These are phyloP conservation scores for Trametes coccinea DNA, from an alignment of 768 basidiomycete species.

Conservation along the genomic window DNA sequence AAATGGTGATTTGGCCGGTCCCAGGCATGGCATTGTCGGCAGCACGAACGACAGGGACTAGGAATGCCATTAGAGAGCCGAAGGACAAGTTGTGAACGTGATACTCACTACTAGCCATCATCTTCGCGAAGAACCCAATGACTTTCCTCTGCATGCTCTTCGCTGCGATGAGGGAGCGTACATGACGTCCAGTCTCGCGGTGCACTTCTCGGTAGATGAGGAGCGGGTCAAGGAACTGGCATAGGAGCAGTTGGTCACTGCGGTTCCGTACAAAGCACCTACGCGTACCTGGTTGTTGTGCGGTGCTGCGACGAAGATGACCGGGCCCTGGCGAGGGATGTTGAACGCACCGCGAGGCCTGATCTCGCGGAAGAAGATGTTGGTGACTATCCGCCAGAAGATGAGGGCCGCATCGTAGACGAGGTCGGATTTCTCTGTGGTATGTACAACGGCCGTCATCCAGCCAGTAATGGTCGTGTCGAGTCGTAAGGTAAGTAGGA, in stretches of 20 bases:
- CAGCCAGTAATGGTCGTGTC: background rate
- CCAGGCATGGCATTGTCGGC: slow-evolving; percentile 82
- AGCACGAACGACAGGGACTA: slow-evolving; percentile 93
- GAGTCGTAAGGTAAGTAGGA: background rate
- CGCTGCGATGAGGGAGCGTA: slow-evolving; percentile 87
- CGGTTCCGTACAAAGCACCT: slow-evolving; percentile 16
- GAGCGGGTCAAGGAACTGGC: slow-evolving; percentile 90
- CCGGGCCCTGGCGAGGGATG: slow-evolving; percentile 85
- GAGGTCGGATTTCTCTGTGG: slow-evolving; percentile 23
- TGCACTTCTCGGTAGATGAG: slow-evolving; percentile 76
- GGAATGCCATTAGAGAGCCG: background rate
- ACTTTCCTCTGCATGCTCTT: slow-evolving; percentile 80
- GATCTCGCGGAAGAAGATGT: slow-evolving; percentile 96
- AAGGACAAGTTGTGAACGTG: background rate
- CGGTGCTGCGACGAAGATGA: slow-evolving; percentile 48
- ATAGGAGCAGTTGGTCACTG: background rate
- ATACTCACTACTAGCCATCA: slow-evolving; percentile 85
- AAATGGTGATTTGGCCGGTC: slow-evolving; percentile 68
- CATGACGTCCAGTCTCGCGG: slow-evolving; percentile 77
- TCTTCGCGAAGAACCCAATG: slow-evolving; percentile 73
- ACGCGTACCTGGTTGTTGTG: slow-evolving; percentile 31
- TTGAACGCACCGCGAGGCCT: slow-evolving; percentile 93
- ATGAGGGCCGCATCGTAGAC: slow-evolving; percentile 76
- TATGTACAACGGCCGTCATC: slow-evolving; percentile 12
- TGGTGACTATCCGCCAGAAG: slow-evolving; percentile 84